Evolutionary conservation across 2,329 filamentous ascomycete genomes (phyloP), one percentile per base, ranked within the genome.

Genomic region (Bretziella fagacearum): DNA sequence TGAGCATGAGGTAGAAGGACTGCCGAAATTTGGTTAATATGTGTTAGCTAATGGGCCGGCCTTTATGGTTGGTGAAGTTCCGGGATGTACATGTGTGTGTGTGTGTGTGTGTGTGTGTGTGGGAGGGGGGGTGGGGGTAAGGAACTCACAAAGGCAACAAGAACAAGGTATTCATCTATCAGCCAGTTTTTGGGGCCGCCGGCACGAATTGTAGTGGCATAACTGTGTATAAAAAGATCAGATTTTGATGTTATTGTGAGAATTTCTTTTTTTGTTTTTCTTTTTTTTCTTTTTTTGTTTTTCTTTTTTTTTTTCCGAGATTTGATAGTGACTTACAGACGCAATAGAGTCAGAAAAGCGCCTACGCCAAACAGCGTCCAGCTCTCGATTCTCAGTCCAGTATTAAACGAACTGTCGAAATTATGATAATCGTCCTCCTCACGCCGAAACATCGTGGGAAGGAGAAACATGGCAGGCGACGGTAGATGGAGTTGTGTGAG

Each of bases 1-100:
- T 30, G 53, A 69, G 63, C 52, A 74, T 58, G 53, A 72, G 62
- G 3, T 69, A 68, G 29, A 71, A 46, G 17, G 27, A 8, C 46
- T 50, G 18, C 10, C 10, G 10, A 27, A 43, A 13, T 25, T 43
- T 18, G 27, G 40, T 13, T 8, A 29, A 41, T 18, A 22, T 27
- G 11, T 44, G 17, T 47, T 35, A 42, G 15, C 8, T 29, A 43
- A 18, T 43, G 25, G 36, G 26, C 15, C 40, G 25, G 18, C 26
- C 15, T 10, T 2, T 17, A 36, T 30, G 27, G 27, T 30, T 30
- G 27, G 18, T 8, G 17, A 39, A 39, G 23, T 44, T 15, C 15
- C 10, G 15, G 6, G 41, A 17, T 10, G n/a, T 23, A 40, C n/a
- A 26, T 25, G 23, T 42, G 13, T 42, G 18, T 6, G 6, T 42